Base-by-base conservation (phyloP, 306 rosid species). In the Vigna reflexopilosa region DNA sequence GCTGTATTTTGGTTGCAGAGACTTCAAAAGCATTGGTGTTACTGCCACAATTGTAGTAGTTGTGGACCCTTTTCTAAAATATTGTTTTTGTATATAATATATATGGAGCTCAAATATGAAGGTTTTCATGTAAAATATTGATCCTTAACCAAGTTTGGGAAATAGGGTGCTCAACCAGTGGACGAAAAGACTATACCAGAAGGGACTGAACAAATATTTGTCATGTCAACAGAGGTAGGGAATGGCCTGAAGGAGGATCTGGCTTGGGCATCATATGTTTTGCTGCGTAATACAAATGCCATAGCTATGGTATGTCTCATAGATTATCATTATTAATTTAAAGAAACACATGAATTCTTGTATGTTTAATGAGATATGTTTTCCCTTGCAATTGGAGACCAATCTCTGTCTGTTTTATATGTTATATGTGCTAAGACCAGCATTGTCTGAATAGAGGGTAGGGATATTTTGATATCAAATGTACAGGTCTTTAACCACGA, bases 241-340 rank as follows among this genome's bases (percentile, higher is more conserved):
- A 79, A 88, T 76, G 72, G 80, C 84, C 54, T 68, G 76, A 89
- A 88, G 87, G 98, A 95, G 73, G 98, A 92, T 72, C 68, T 95
- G 69, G 98, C 98, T 81, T 92, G 98, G 98, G 88, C 97, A 24
- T 91, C 96, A 2, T 95, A 92, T 71, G 67, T 92, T 80, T 76
- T 92, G 81, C 78, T 95, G 81, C 93, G 95, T 67, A 95, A 88
- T 81, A 89, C 97, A 70, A 92, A 84, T 79, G 85, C 94, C 58
- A 67, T 88, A 52, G 80, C 93, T 48, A 91, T 58, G 88, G 99
- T 93, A 91, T 55, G 73, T 56, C 48, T 5, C 47, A 42, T 75
- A 38, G 49, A 22, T 73, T 64, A 67, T 57, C 82, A 65, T 71
- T 13, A 22, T 34, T 8, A 13, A 51, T 70, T 58, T 32, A 26